These are phyloP conservation scores for Phytophthora aleatoria DNA, from an alignment of 352 stramenopile genomes.

Conservation along the genomic window DNA sequence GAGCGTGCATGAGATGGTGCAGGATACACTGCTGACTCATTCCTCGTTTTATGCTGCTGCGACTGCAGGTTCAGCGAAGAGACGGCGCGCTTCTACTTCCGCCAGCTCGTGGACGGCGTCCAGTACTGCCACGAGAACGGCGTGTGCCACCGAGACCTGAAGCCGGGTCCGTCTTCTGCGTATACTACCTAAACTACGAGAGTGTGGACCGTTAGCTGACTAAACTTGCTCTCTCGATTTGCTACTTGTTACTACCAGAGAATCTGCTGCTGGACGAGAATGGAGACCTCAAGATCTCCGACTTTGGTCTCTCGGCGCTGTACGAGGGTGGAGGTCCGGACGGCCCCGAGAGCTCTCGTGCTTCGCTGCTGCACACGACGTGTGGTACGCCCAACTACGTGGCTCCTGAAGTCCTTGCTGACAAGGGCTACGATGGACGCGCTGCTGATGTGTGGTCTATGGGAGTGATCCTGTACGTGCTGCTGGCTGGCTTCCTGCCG, in stretches of 20 bases:
- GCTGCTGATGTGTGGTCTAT: conserved; percentile 97
- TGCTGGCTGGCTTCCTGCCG: conserved; percentile 92
- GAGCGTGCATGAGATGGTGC: conserved; percentile 17
- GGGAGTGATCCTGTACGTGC: conserved; percentile 98
- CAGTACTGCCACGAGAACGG: conserved; percentile 97
- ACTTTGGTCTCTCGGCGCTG: conserved; percentile 97
- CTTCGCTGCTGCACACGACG: conserved; percentile 94
- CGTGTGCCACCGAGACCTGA: conserved; percentile 97
- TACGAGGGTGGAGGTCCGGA: conserved; percentile 86
- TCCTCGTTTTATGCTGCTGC: conserved; percentile 9
- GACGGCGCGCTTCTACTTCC: conserved; percentile 98
- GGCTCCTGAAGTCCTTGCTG: conserved; percentile 91
- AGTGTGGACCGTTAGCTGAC: background rate
- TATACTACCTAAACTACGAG: background rate
- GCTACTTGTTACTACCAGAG: conserved; percentile 40
- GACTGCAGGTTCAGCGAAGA: conserved; percentile 92
- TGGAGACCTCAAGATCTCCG: conserved; percentile 98
- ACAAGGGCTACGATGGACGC: conserved; percentile 95
- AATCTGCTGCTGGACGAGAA: conserved; percentile 97
- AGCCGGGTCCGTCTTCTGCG: conserved; percentile 70
- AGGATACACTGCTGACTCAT: conserved; percentile 29
- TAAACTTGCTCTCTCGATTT: conserved; percentile 3
- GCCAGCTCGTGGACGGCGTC: conserved; percentile 96
- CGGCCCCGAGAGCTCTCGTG: conserved; percentile 82
- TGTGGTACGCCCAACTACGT: conserved; percentile 98